These are phyloP conservation scores for Pestalotiopsis sp. DNA, from an alignment of 2,329 filamentous ascomycete species.

Conservation along the genomic window DNA sequence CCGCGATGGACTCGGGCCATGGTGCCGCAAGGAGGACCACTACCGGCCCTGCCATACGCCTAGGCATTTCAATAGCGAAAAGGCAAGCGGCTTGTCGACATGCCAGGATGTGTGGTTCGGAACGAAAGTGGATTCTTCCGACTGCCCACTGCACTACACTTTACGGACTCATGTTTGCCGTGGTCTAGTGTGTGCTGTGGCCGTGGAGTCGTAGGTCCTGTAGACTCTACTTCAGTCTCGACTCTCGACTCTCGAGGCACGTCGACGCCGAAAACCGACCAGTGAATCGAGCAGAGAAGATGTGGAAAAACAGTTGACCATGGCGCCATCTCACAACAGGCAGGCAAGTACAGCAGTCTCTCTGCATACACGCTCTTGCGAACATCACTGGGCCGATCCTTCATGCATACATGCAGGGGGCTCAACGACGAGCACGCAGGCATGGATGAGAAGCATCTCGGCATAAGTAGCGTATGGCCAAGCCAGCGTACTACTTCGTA, in stretches of 20 bases:
- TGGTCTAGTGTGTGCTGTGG: no score
- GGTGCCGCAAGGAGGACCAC: neutral
- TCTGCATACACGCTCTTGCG: neutral
- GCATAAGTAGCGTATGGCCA: neutral
- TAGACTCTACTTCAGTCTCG: neutral
- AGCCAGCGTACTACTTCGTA: neutral
- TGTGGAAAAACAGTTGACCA: no score
- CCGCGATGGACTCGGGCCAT: neutral
- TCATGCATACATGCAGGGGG: constrained; percentile 1
- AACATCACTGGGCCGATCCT: neutral
- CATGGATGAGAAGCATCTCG: neutral
- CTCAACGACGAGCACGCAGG: neutral
- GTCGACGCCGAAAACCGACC: no score
- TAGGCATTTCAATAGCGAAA: neutral
- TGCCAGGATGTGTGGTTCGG: neutral
- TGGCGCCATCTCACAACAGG: no score
- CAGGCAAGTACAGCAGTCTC: no score
- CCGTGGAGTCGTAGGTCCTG: neutral
- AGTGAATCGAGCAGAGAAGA: no score
- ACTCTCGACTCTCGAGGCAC: no score
- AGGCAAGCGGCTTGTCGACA: neutral
- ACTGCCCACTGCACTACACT: neutral
- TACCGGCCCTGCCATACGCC: neutral
- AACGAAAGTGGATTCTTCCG: neutral
- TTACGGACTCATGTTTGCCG: no score